Evolutionary conservation across 495 filamentous ascomycete genomes (phyloP).

Genomic region (Penicillium desertorum): DNA sequence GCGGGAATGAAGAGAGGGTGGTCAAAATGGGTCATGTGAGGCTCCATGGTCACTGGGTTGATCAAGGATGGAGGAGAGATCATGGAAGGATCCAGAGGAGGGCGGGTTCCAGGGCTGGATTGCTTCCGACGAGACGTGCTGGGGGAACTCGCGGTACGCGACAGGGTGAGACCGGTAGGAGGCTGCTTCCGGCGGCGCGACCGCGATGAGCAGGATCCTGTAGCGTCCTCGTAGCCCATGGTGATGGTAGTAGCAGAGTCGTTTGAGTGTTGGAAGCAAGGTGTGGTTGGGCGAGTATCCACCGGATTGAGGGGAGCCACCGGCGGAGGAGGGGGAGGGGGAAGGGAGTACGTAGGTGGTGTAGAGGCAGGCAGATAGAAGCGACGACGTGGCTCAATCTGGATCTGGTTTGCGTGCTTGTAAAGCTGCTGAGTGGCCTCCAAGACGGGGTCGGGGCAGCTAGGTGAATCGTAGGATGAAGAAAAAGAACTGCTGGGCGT

Average conservation of each 20-base stretch:
- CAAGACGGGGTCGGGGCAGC: constrained; percentile 34
- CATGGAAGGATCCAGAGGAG: constrained; percentile 44
- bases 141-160: constrained; percentile 24
- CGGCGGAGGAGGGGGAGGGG: constrained; percentile 31
- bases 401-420: constrained; percentile 25
- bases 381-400: constrained; percentile 19
- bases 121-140: constrained; percentile 29
- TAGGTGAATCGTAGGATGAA: constrained; percentile 38
- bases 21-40: constrained; percentile 47
- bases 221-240: constrained; percentile 35
- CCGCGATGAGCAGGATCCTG: constrained; percentile 30
- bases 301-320: constrained; percentile 24
- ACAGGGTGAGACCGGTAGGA: constrained; percentile 35
- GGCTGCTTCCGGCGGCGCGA: constrained; percentile 39
- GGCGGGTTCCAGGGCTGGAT: constrained; percentile 29
- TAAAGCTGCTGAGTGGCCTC: constrained; percentile 36
- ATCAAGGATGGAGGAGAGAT: constrained; percentile 45
- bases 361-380: constrained; percentile 38
- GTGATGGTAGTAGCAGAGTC: constrained; percentile 35
- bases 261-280: constrained; percentile 21
- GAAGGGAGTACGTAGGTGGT: constrained; percentile 35
- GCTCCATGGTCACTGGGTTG: constrained; percentile 47
- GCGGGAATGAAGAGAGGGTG: constrained; percentile 48
- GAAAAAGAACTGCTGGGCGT: constrained; percentile 51
- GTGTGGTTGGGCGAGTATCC: constrained; percentile 26